Conservation (phyloP, 2,329 filamentous ascomycete species). For the Ascomycota sp. region DNA sequence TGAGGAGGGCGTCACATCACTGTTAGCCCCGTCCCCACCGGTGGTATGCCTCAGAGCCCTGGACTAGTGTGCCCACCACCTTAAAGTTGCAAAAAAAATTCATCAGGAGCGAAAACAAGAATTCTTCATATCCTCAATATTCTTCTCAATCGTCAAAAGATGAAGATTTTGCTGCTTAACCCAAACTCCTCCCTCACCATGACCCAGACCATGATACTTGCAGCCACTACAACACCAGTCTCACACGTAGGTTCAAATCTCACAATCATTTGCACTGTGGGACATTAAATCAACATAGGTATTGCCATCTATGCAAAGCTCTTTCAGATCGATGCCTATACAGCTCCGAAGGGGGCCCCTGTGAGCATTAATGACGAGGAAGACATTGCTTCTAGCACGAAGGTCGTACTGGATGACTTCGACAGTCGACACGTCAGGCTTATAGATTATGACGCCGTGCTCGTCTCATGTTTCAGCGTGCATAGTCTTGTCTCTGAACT, state of each 20-base stretch:
- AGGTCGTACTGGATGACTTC: constrained; percentile 38
- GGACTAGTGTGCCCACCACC: too few relatives aligned
- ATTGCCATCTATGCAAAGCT: constrained; percentile 15
- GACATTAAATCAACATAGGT: too few relatives aligned
- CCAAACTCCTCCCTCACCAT: constrained; percentile 58
- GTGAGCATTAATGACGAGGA: constrained; percentile 58
- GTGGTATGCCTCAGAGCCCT: too few relatives aligned
- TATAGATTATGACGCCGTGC: constrained; percentile 46
- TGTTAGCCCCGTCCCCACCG: too few relatives aligned
- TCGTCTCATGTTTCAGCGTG: constrained; percentile 76
- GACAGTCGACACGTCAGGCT: constrained; percentile 15
- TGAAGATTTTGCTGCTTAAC: constrained; percentile 48
- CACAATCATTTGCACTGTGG: too few relatives aligned
- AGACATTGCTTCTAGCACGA: constrained; percentile 43
- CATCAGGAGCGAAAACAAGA: too few relatives aligned
- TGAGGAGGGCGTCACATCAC: too few relatives aligned
- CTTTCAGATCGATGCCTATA: constrained; percentile 39
- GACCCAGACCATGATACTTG: constrained; percentile 40
- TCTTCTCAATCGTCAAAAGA: neutral
- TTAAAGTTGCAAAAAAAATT: too few relatives aligned
- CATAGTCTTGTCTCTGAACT: constrained; percentile 55
- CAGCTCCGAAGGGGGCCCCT: constrained; percentile 40
- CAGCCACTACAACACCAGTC: constrained; percentile 7
- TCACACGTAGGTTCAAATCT: constrained; percentile 7
- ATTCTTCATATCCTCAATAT: too few relatives aligned